Evolutionary conservation across 306 rosid genomes (phyloP).

Genomic region (Lathyrus oleraceus): DNA sequence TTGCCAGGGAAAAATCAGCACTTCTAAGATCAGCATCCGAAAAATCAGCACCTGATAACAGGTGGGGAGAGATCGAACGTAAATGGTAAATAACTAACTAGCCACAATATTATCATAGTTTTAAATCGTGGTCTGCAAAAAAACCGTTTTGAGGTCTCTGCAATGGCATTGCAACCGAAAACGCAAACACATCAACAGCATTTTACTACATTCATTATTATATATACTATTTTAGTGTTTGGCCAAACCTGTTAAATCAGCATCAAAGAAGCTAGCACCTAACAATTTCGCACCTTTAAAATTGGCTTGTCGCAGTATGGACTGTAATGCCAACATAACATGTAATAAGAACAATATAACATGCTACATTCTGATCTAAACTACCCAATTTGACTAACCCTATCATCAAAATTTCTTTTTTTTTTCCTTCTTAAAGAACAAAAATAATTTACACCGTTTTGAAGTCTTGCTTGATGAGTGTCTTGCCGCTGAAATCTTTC

Average conservation of each 20-base stretch:
- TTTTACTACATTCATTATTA: not conserved
- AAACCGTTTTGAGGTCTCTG: not conserved
- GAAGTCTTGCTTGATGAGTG: slow-evolving; percentile 89
- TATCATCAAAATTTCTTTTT: slow-evolving; percentile 1
- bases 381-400: not conserved
- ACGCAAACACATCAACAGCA: not conserved
- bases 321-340: slow-evolving; percentile 47
- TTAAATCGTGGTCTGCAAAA: not conserved
- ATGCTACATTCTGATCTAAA: slow-evolving; percentile 22
- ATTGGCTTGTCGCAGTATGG: slow-evolving; percentile 81
- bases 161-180: not conserved
- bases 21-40: slow-evolving; percentile 90
- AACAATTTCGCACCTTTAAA: slow-evolving; percentile 84
- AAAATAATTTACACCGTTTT: slow-evolving; percentile 63
- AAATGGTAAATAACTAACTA: not conserved
- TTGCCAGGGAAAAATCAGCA: slow-evolving; percentile 89
- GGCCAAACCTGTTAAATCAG: slow-evolving; percentile 80
- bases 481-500: slow-evolving; percentile 87
- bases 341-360: slow-evolving; percentile 23
- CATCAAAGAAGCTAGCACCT: slow-evolving; percentile 95
- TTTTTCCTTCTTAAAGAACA: not conserved
- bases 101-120: not conserved
- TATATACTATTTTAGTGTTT: not conserved
- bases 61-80: slow-evolving; percentile 5
- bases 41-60: slow-evolving; percentile 81